phyloP scores from a whole-genome alignment of 129 eudicot genomes.

The Chrysanthemum makinoi region DNA sequence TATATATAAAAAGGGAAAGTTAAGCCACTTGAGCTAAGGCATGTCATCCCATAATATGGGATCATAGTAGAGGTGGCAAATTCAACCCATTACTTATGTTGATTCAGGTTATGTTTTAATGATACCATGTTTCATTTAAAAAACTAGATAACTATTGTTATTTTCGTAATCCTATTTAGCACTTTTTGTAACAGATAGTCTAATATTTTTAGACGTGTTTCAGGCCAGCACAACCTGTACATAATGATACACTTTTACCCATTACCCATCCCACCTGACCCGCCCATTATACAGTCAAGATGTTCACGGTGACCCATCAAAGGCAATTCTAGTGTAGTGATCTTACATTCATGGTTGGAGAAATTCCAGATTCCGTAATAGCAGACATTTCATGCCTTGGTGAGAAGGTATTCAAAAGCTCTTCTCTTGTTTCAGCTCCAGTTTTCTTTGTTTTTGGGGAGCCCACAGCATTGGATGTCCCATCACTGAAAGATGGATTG shows the following conservation, averaged over 20 bases:
- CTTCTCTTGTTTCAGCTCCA: conserved; percentile 84
- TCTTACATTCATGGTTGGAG: conserved; percentile 61
- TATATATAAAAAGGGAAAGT: background rate
- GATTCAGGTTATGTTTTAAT: too few relatives aligned
- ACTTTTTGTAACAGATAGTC: too few relatives aligned
- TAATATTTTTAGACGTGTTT: too few relatives aligned
- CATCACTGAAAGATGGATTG: conserved; percentile 62
- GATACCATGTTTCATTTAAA: too few relatives aligned
- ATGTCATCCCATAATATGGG: background rate
- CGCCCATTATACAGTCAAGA: too few relatives aligned
- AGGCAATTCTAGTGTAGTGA: background rate
- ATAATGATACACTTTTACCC: too few relatives aligned
- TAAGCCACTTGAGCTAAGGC: background rate
- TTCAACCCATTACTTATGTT: too few relatives aligned
- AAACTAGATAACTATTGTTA: too few relatives aligned
- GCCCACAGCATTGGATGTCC: conserved; percentile 50
- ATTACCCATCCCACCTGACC: too few relatives aligned
- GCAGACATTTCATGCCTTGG: conserved; percentile 53
- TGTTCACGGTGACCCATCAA: background rate
- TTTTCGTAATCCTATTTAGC: too few relatives aligned
- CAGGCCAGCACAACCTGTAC: too few relatives aligned
- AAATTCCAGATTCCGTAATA: conserved; percentile 48
- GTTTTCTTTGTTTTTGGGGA: conserved; percentile 89
- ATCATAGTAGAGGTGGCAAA: too few relatives aligned
- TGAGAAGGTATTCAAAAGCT: conserved; percentile 60